Percentiles rank a stretch among this genome's conserved stretches.
These are phyloP conservation scores for Psilocybe cyanescens DNA, from an alignment of 768 basidiomycete genomes.

Conservation along the genomic window DNA sequence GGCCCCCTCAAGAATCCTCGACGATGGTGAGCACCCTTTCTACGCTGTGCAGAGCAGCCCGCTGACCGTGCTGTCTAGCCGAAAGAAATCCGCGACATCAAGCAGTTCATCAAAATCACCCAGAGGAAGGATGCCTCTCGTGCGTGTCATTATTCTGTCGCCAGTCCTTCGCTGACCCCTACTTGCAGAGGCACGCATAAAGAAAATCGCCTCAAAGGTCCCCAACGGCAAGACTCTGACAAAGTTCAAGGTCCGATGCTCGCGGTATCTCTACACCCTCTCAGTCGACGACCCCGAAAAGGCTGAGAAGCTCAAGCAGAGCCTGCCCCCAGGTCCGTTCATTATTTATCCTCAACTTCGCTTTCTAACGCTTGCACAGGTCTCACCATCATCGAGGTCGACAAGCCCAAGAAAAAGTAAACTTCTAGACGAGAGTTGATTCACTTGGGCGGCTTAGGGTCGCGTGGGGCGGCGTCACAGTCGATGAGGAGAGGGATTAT, in stretches of 20 bases:
- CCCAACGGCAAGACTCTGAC: conserved; percentile 78
- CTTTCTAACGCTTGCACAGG: conserved; percentile 40
- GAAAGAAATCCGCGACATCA: conserved; percentile 98
- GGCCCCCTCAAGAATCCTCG: conserved; percentile 37
- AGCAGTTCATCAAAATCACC: conserved; percentile 96
- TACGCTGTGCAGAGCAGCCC: neutral
- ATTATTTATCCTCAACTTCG: too few species aligned
- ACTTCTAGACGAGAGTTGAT: conserved; percentile 21
- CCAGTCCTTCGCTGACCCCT: neutral
- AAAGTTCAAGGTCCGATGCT: conserved; percentile 99
- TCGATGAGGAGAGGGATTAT: neutral
- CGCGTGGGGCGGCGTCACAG: conserved; percentile 7
- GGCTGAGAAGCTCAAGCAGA: conserved; percentile 96
- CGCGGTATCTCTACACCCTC: conserved; percentile 97
- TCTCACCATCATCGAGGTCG: conserved; percentile 72
- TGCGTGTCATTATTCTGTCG: conserved; percentile 48
- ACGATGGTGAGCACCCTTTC: conserved; percentile 40
- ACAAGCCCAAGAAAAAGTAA: conserved; percentile 78
- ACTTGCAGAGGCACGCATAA: conserved; percentile 90
- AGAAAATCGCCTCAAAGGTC: conserved; percentile 80
- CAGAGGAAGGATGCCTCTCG: conserved; percentile 96
- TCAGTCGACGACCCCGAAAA: conserved; percentile 95
- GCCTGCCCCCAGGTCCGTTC: conserved; percentile 88
- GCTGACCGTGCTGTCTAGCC: conserved; percentile 56
- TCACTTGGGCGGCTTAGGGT: conserved; percentile 21